Percentiles rank a stretch among this genome's conserved stretches.
Conservation (phyloP, 2,329 filamentous ascomycete species). For the Xylariaceae sp. region DNA sequence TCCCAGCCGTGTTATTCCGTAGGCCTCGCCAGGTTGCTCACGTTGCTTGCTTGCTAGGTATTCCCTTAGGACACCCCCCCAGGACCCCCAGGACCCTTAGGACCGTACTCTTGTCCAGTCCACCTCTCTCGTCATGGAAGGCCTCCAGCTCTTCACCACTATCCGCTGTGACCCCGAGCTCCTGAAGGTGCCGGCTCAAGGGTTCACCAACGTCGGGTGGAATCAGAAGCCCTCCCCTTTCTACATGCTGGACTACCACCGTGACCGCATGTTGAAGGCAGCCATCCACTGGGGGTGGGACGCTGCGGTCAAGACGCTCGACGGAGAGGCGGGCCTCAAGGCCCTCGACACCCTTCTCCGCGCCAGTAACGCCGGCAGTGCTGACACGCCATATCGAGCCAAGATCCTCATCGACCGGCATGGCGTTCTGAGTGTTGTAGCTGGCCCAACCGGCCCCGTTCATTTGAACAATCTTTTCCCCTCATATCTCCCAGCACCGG, state of each 20-base stretch:
- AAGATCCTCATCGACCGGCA: slow-evolving; percentile 49
- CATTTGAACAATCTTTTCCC: slow-evolving; percentile 51
- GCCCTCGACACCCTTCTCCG: slow-evolving; percentile 39
- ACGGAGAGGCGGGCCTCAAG: slow-evolving; percentile 42
- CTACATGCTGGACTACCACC: slow-evolving; percentile 76
- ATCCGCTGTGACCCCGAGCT: slow-evolving; percentile 65
- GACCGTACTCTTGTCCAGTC: background rate
- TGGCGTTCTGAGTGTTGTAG: slow-evolving; percentile 43
- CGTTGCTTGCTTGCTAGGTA: background rate
- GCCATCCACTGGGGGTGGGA: slow-evolving; percentile 53
- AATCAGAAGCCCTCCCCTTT: slow-evolving; percentile 57
- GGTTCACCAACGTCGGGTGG: slow-evolving; percentile 43
- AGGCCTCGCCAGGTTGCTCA: no score
- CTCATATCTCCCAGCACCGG: slow-evolving; percentile 44
- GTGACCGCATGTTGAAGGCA: slow-evolving; percentile 67
- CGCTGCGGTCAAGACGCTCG: slow-evolving; percentile 39
- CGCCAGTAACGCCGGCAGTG: slow-evolving; percentile 25
- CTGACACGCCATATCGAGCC: slow-evolving; percentile 42
- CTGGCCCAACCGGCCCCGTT: slow-evolving; percentile 24
- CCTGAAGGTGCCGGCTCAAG: slow-evolving; percentile 35
- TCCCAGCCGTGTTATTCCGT: no score
- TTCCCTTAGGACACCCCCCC: background rate
- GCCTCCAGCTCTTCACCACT: slow-evolving; percentile 63
- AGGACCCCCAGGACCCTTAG: no score
- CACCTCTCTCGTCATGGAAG: slow-evolving; percentile 19